Evolutionary conservation across 176 grass and related monocot genomes (phyloP).

Genomic region (Secale cereale): DNA sequence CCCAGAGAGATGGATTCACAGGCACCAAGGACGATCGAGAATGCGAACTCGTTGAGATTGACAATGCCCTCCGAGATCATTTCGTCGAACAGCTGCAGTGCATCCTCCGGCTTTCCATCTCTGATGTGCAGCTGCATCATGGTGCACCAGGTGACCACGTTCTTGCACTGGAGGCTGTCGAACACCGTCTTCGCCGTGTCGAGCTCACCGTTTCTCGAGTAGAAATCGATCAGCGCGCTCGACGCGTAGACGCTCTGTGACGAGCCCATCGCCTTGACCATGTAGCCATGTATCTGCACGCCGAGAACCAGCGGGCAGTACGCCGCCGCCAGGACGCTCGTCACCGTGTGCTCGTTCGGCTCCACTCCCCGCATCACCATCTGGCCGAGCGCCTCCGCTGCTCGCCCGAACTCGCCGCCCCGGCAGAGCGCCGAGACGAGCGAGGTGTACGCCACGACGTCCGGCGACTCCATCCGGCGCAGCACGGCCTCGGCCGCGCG

Average conservation of each 20-base stretch:
- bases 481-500: slow-evolving; percentile 38
- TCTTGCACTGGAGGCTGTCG: slow-evolving; percentile 44
- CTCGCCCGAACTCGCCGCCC: slow-evolving; percentile 30
- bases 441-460: slow-evolving; percentile 73
- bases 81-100: slow-evolving; percentile 37
- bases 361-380: slow-evolving; percentile 44
- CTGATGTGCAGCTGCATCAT: slow-evolving; percentile 60
- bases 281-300: slow-evolving; percentile 68
- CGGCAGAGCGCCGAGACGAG: slow-evolving; percentile 61
- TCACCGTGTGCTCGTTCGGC: slow-evolving; percentile 70
- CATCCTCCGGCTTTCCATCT: slow-evolving; percentile 41
- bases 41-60: slow-evolving; percentile 58
- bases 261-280: slow-evolving; percentile 48
- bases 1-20: slow-evolving; percentile 34
- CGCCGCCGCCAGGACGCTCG: slow-evolving; percentile 44
- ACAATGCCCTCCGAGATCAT: slow-evolving; percentile 42
- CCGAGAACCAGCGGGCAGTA: slow-evolving; percentile 39
- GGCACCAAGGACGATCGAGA: slow-evolving; percentile 56
- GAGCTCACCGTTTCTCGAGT: slow-evolving; percentile 46
- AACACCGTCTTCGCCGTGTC: slow-evolving; percentile 41
- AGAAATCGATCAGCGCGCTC: slow-evolving; percentile 64
- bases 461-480: slow-evolving; percentile 35
- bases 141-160: slow-evolving; percentile 69
- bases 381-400: slow-evolving; percentile 24
- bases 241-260: slow-evolving; percentile 44